These are phyloP conservation scores for Streptanthus diversifolius DNA, from an alignment of 345 rosid species.

Conservation along the genomic window DNA sequence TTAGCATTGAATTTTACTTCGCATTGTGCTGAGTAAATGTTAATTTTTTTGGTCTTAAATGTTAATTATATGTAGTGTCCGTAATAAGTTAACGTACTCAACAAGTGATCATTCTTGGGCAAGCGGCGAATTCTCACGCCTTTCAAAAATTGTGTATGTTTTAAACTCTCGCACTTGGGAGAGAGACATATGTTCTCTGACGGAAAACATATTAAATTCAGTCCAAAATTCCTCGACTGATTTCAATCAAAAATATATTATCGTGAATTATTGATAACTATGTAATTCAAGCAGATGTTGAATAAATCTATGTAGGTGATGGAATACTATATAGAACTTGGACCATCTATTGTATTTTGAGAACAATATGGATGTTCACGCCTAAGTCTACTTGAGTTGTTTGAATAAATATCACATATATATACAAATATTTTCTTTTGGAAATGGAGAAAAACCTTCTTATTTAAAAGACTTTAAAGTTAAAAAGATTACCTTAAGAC, in stretches of 20 bases:
- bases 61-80: not conserved
- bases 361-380: too few species aligned
- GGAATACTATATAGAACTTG: not conserved
- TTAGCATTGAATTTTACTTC: not conserved
- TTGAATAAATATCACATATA: too few species aligned
- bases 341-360: not conserved
- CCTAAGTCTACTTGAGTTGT: too few species aligned
- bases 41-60: not conserved
- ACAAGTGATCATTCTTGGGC: not conserved
- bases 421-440: too few species aligned
- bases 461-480: too few species aligned
- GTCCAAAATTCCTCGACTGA: not conserved
- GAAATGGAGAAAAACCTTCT: too few species aligned
- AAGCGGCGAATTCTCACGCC: not conserved
- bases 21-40: not conserved
- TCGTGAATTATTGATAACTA: not conserved
- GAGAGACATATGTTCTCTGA: not conserved
- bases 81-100: not conserved
- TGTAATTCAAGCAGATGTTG: not conserved
- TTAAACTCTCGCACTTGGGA: not conserved
- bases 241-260: not conserved
- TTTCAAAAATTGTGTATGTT: not conserved
- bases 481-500: too few species aligned
- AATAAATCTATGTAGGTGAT: not conserved
- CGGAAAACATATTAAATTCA: not conserved